Evolutionary conservation across 345 rosid genomes (phyloP), one percentile per base, ranked within the genome.

Genomic region (Melastoma malabathricum): DNA sequence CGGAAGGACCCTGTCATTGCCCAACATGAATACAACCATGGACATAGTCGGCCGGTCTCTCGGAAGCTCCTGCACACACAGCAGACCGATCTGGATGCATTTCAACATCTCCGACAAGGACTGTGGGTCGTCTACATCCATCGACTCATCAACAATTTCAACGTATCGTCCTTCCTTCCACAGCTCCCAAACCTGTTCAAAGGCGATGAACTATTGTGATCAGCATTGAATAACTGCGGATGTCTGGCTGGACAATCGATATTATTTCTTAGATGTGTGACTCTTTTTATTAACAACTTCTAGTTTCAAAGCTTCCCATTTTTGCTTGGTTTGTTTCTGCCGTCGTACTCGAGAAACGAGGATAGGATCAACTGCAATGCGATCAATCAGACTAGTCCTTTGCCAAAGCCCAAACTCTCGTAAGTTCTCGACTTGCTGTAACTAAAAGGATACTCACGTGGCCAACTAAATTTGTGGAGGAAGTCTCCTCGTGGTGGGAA

Each of bases 11-110:
- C 54, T 52, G 23, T 58, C 75, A n/a, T 65, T 68, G 2, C 63
- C 59, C 47, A 81, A 54, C 85, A 79, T 67, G 58, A 67, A 23
- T 16, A 75, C 59, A n/a, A 74, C 82, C 2, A 66, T 3, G 1
- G 76, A 67, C 90, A 79, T 84, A 6, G 62, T 58, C 14, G 76
- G 78, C 29, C 83, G 45, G 8, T 81, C 83, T 10, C 19, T 29
- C 18, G 78, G 69, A 0, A 25, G 43, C 54, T 81, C 84, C 74
- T 83, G 89, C 23, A 77, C 80, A 19, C 89, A 79, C 60, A 81
- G 48, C 9, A 86, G 69, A 52, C 81, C 89, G 1, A 81, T 67
- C 10, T 76, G 81, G 41, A 79, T 63, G 66, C 82, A 79, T 52
- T 71, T 76, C 58, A 23, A 14, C 4, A 67, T 59, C 57, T 81